Evolutionary conservation across 1,284 basidiomycete species (phyloP).

Genomic region (Cutaneotrichosporon sp.): DNA sequence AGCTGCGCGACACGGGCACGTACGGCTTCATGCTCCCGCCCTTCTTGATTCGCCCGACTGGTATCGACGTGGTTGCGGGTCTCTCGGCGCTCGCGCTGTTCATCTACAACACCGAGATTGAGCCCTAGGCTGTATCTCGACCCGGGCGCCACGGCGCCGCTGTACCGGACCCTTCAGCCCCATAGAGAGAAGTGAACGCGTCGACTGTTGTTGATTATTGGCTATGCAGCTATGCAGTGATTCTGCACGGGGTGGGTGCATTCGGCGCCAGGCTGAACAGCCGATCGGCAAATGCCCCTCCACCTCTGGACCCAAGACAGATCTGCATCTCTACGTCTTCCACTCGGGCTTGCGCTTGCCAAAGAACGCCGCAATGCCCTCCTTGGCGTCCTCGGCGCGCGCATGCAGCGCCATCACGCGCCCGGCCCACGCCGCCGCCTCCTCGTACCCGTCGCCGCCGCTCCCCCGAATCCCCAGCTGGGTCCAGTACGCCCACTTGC

Average conservation of each 20-base stretch:
- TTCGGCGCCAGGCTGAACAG: too few relatives aligned
- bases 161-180: not conserved
- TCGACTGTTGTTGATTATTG: constrained; percentile 2
- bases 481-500: constrained; percentile 29
- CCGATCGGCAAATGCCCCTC: too few relatives aligned
- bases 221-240: constrained; percentile 3
- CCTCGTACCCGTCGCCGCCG: constrained; percentile 24
- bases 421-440: constrained; percentile 22
- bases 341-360: constrained; percentile 24
- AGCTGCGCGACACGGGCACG: constrained; percentile 80
- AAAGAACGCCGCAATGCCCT: constrained; percentile 25
- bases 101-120: constrained; percentile 56
- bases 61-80: constrained; percentile 70
- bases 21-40: constrained; percentile 78
- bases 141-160: not conserved
- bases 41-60: constrained; percentile 71
- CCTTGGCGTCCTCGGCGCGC: constrained; percentile 22
- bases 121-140: not conserved
- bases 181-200: not conserved
- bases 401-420: constrained; percentile 29
- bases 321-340: constrained; percentile 17
- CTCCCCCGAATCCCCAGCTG: constrained; percentile 18
- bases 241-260: not conserved
- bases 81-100: constrained; percentile 69
- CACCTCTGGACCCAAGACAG: too few relatives aligned